These are phyloP conservation scores for Logfia minima DNA, from an alignment of 129 eudicot species.

Conservation along the genomic window DNA sequence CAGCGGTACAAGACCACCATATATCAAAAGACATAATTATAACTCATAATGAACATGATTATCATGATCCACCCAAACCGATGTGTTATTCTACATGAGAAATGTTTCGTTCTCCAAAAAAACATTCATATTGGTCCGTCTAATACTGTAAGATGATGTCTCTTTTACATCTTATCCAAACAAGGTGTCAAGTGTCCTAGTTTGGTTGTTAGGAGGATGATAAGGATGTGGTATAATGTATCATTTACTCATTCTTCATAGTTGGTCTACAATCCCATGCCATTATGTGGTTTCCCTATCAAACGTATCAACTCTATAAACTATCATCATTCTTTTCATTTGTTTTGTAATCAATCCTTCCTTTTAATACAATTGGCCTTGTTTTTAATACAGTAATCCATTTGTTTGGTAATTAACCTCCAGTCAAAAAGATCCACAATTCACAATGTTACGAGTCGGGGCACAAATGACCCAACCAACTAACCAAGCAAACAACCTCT, in stretches of 20 bases:
- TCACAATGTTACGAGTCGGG: no score
- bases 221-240: slow-evolving; percentile 9
- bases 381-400: not conserved
- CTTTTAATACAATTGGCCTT: no score
- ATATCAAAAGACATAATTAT: no score
- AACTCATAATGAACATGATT: no score
- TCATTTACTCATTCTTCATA: no score
- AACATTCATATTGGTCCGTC: no score
- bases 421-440: no score
- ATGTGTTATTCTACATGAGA: no score
- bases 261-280: not conserved
- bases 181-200: not conserved
- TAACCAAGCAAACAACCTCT: slow-evolving; percentile 13
- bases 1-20: no score
- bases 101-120: no score
- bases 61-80: no score
- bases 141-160: not conserved
- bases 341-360: no score
- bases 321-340: not conserved
- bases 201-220: not conserved
- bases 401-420: not conserved
- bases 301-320: not conserved
- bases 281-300: not conserved
- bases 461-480: not conserved
- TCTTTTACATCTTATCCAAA: not conserved